Percentiles rank a stretch among this genome's conserved stretches.
These are phyloP conservation scores for Volvox carteri DNA, from an alignment of 163 green algal genomes.

Conservation along the genomic window DNA sequence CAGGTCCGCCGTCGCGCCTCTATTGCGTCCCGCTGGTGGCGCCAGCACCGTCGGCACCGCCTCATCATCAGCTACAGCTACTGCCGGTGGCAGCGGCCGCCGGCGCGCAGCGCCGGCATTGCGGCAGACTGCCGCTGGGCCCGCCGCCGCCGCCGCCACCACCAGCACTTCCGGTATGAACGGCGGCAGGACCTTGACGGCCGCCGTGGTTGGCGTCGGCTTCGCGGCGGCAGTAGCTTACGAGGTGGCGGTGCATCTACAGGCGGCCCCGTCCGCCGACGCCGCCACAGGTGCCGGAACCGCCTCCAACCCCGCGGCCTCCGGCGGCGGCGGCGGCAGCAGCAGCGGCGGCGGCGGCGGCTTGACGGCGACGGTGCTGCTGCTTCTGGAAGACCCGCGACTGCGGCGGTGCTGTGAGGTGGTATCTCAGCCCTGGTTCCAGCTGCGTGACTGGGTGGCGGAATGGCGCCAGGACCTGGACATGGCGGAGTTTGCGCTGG, in stretches of 20 bases:
- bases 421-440: constrained; percentile 72
- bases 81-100: too few relatives aligned
- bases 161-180: not conserved
- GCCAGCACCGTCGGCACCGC: not conserved
- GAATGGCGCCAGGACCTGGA: constrained; percentile 65
- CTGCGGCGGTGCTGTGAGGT: constrained; percentile 63
- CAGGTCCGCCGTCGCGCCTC: constrained; percentile 7
- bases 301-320: not conserved
- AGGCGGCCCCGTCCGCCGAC: not conserved
- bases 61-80: too few relatives aligned
- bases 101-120: not conserved
- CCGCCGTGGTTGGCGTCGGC: constrained; percentile 71
- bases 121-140: not conserved
- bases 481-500: constrained; percentile 61
- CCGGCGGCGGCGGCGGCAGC: too few relatives aligned
- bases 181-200: not conserved
- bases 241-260: constrained; percentile 85
- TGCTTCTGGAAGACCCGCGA: constrained; percentile 75
- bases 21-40: not conserved
- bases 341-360: not conserved
- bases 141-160: not conserved
- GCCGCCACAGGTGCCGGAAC: not conserved
- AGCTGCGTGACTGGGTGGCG: constrained; percentile 51
- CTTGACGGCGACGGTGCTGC: constrained; percentile 62
- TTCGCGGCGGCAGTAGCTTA: constrained; percentile 78